A percentile compares a stretch with the other conserved stretches of the same genome.
Evolutionary conservation across 1,284 basidiomycete species (phyloP).

Genomic region (Moesziomyces antarcticus): DNA sequence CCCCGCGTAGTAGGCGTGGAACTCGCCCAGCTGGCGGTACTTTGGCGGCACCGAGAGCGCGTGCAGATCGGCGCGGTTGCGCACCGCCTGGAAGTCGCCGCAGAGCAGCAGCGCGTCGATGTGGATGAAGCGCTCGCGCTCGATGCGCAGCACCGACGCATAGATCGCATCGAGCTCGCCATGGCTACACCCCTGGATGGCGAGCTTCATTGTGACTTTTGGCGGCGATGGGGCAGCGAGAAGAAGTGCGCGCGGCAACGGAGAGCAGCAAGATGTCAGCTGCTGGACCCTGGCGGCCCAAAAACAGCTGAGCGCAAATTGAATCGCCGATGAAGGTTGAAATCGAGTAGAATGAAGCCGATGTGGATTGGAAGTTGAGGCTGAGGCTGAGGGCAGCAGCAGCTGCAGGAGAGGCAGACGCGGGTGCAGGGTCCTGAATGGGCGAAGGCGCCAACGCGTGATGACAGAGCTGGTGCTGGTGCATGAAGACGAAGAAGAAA

Average conservation of each 20-base stretch:
- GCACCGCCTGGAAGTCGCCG: conserved; percentile 92
- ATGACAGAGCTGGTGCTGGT: too few species aligned
- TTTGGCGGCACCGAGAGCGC: conserved; percentile 92
- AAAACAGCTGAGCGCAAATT: too few species aligned
- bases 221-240: too few species aligned
- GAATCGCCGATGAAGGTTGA: too few species aligned
- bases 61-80: conserved; percentile 85
- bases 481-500: too few species aligned
- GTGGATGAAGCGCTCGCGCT: conserved; percentile 74
- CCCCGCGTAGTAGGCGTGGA: conserved; percentile 83
- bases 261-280: too few species aligned
- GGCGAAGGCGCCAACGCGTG: too few species aligned
- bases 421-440: too few species aligned
- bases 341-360: too few species aligned
- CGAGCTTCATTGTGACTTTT: conserved; percentile 73
- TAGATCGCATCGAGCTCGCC: conserved; percentile 78
- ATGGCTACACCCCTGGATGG: conserved; percentile 95
- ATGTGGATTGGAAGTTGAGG: not conserved
- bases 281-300: too few species aligned
- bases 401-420: too few species aligned
- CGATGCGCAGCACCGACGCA: conserved; percentile 76
- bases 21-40: conserved; percentile 81
- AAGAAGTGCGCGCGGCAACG: not conserved
- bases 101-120: conserved; percentile 85
- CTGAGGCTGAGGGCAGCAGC: too few species aligned